Evolutionary conservation across 768 basidiomycete genomes (phyloP), one percentile per base, ranked within the genome.

Genomic region (Collybia nuda): DNA sequence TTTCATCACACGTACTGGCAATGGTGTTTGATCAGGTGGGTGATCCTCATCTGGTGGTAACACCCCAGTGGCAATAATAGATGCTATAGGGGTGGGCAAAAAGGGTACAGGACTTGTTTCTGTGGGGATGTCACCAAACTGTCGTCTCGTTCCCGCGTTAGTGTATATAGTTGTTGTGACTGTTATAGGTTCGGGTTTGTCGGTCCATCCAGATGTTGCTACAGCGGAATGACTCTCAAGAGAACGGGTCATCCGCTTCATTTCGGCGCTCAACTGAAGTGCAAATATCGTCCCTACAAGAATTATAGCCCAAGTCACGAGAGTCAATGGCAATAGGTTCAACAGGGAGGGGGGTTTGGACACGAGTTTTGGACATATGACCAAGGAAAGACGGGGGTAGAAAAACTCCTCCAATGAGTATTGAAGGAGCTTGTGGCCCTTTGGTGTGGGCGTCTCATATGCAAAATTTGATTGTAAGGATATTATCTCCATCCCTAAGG

Each of bases 351-450:
- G 40, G 50, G 57, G 49, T 36, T 53, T 40, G 43, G 48, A 29
- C 38, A 35, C 36, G 41, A 54, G 45, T 8, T 44, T 50, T 35
- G 58, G 66, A 36, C 54, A 62, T 21, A 76, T 51, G 15, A 58
- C 57, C 21, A 85, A 47, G 37, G 72, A 74, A 11, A 88, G 62
- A 19, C 69, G 72, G 2, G 87, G 84, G 58, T 78, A 74, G 62
- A 84, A 86, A 58, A 77, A 80, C 54, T 74, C 79, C 47, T 77
- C 76, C 57, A 81, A 62, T 14, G 77, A 79, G 59, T 79, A 84
- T 50, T 82, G 82, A 35, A 84, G 65, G 7, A 89, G 66, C 56
- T 69, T 74, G 51, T 70, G 66, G 36, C 79, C 75, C n/a, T 68
- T 66, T 17, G 64, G 45, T 21, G 63, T 52, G 23, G 65, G 57